Base-by-base conservation (phyloP, 371 early-diverging fungal genomes). In the Ecytonucleospora hepatopenaei region DNA sequence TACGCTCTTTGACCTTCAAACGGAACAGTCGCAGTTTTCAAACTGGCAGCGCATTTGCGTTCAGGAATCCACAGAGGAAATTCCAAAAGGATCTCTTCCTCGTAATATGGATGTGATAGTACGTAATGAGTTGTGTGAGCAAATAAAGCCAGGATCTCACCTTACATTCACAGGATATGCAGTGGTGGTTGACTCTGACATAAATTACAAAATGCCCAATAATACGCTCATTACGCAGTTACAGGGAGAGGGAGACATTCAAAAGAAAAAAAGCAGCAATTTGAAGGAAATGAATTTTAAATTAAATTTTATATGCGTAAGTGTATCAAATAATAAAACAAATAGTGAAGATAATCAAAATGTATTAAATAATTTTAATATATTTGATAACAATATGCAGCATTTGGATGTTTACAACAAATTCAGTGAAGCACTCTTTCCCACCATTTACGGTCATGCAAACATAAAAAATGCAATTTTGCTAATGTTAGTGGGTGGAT, bases 21-120 rank as follows among this genome's bases (percentile, higher is more conserved):
- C 89, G 27, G 89, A 88, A 68, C 85, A 88, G 74, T 88, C 87
- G 73, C 84, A 84, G 67, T 98, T 96, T 78, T 84, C 85, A 33
- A 94, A 97, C 80, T 98, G 94, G 94, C 97, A 98, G 82, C 86
- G 89, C 70, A 85, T 96, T 27, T 83, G 94, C 30, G 84, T 98
- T 53, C 98, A 98, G 80, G 98, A 98, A 81, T 90, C 90, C 70
- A 83, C 94, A 24, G 86, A 87, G 59, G 95, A 97, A 73, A 92
- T 94, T 54, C 96, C 97, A 17, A 85, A 90, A 8, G 97, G 97
- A 54, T 87, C 88, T 67, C 91, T 95, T 88, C 98, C 98, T 31
- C 79, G 98, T 72, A 88, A 86, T 19, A 83, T 98, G 78, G 97
- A 97, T 71, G 90, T 96, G 1, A 90, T 97, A 71, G 83, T 97